Base-by-base conservation (phyloP, 345 rosid genomes). In the Heritiera fomes region DNA sequence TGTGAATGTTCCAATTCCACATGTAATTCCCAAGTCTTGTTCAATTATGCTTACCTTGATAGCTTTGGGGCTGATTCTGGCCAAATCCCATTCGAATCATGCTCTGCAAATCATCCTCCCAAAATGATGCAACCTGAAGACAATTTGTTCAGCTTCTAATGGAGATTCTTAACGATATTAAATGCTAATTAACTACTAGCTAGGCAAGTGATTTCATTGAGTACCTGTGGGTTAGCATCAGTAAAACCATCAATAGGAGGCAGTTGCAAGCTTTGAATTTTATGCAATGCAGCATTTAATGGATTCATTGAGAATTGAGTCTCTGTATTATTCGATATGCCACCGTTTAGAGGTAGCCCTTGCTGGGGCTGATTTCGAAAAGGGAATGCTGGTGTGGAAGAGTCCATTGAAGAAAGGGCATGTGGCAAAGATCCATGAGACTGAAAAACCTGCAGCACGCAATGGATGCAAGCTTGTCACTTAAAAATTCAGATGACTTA, bases 31-130 rank as follows among this genome's bases (percentile, higher is more conserved):
- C 2, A 34, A 74, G 77, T 43, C 18, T 62, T 6, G 41, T 28
- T 47, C 18, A 30, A 32, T 17, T 55, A 4, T 38, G 59, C 64
- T 49, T 65, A 77, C 62, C 47, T 17, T 76, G 71, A 32, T 45
- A 76, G 56, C 78, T 63, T 50, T 61, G 59, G 32, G 71, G 13
- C 64, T 79, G 91, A 81, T 85, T 85, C 84, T 87, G 92, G 71
- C 80, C 87, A 78, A 92, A 91, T 45, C 91, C 97, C 99, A 95
- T 92, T 77, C 92, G 98, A 78, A 93, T 94, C 73, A 91, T 72
- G 82, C 91, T 88, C 72, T 91, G 96, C 11, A 93, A 89, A 75
- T 92, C 99, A 79, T 93, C 93, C 68, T 90, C 94, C 89, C 90
- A 90, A 63, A 86, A 78, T 15, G 84, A 80, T 10, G 84, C 79